Base-by-base conservation (phyloP, 2,329 filamentous ascomycete genomes). In the Cladophialophora immunda region DNA sequence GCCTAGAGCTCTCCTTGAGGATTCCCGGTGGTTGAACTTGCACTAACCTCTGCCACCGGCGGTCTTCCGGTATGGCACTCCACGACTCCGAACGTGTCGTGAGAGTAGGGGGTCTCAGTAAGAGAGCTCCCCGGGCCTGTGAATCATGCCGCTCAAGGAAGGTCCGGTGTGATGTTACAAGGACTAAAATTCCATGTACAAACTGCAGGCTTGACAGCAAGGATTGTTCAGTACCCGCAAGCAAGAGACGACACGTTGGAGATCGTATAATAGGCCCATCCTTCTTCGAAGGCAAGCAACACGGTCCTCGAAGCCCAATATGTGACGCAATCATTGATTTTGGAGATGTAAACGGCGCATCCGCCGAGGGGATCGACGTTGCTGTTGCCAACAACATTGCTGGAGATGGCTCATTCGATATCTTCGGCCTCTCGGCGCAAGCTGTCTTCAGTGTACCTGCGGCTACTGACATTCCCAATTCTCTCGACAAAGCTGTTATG, bases 131-230 rank as follows among this genome's bases (percentile, higher is more conserved):
- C 8, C 91, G 94, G 73, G 94, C 94, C 17, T 97, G 94, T 78
- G 92, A 93, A 69, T 93, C 90, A 73, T 97, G 94, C 80, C 87
- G 94, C 73, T 89, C 91, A 65, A 89, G 94, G 76, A 97, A 97
- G 78, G 94, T 97, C 50, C 88, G 94, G 64, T 97, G 94, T 82
- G 94, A 97, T 81, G 93, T 97, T 65, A 93, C 95, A 65, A 93
- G 97, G 78, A 87, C 88, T 78, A 90, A 90, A 57, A 90, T 90
- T 52, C 92, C 93, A 1, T 97, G 93, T 78, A 93, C 91, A 65
- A 96, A 96, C 79, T 96, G 93, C 80, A 86, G 91, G 11, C 74
- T 83, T 72, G 82, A 84, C 66, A 80, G 81, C 70, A 81, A 84
- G 58, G 78, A 80, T 67, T 84, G 82, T 70, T 74, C 90, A 62